phyloP scores from a whole-genome alignment of 768 basidiomycete genomes.

The Austroboletus eburneus region DNA sequence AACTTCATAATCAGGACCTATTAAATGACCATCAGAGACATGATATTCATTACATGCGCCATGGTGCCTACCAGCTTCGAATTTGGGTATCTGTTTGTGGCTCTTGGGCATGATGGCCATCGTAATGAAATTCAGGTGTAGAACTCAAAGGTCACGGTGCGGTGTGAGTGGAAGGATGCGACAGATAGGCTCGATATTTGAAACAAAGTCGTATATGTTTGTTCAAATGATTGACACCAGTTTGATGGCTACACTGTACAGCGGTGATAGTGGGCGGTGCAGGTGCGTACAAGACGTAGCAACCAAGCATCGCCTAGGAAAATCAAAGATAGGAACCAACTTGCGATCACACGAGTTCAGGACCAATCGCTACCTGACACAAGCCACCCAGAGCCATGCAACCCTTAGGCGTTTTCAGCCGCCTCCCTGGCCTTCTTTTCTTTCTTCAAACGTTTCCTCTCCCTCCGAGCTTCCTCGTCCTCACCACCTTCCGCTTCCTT shows the following conservation, averaged over 20 bases:
- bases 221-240: constrained; percentile 8
- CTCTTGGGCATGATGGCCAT: constrained; percentile 35
- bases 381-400: background rate
- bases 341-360: too few species aligned
- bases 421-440: constrained; percentile 58
- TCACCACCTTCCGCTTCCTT: constrained; percentile 39
- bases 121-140: background rate
- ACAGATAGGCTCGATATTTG: too few species aligned
- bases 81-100: constrained; percentile 66
- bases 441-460: constrained; percentile 63
- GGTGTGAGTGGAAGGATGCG: too few species aligned
- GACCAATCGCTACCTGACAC: too few species aligned
- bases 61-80: constrained; percentile 54
- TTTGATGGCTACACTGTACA: constrained; percentile 6
- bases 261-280: constrained; percentile 1
- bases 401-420: constrained; percentile 22
- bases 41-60: background rate
- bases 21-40: constrained; percentile 4
- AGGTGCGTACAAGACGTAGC: background rate
- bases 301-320: background rate
- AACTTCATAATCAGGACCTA: constrained; percentile 71
- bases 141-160: too few species aligned
- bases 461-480: constrained; percentile 58
- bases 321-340: constrained; percentile 17
- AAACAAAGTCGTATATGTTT: too few species aligned